Evolutionary conservation across 1,284 basidiomycete genomes (phyloP).

Genomic region (Leccinum variabile): DNA sequence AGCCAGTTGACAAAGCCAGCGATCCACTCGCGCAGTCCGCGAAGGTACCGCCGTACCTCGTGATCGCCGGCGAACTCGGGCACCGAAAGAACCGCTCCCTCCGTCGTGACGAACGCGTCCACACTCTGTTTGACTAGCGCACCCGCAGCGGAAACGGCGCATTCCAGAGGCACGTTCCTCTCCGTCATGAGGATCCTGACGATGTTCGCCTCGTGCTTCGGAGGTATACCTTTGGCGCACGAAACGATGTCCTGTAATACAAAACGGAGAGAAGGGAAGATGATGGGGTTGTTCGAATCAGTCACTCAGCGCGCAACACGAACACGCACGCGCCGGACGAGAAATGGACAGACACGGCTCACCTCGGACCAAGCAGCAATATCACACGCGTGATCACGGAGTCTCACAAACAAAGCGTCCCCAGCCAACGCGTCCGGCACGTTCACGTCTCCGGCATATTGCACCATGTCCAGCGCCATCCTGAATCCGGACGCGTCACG

Average conservation of each 20-base stretch:
- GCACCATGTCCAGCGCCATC: slow-evolving; percentile 53
- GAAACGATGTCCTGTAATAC: slow-evolving; percentile 31
- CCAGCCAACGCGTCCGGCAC: slow-evolving; percentile 38
- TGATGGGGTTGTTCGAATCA: neutral
- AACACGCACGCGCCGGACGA: neutral
- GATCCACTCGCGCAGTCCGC: slow-evolving; percentile 51
- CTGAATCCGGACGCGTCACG: slow-evolving; percentile 49
- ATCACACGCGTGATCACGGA: slow-evolving; percentile 31
- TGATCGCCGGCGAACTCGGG: slow-evolving; percentile 15
- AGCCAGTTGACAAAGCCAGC: slow-evolving; percentile 56
- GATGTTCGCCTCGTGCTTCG: slow-evolving; percentile 17
- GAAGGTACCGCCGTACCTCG: slow-evolving; percentile 44
- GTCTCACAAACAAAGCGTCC: slow-evolving; percentile 21
- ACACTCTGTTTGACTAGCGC: slow-evolving; percentile 30
- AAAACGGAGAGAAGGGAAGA: neutral
- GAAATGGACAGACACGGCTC: neutral
- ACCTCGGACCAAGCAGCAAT: slow-evolving; percentile 36
- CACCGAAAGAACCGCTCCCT: slow-evolving; percentile 20
- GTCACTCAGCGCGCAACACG: neutral
- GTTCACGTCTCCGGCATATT: slow-evolving; percentile 50
- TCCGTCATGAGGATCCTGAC: slow-evolving; percentile 32
- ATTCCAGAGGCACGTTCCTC: slow-evolving; percentile 25
- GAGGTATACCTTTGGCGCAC: slow-evolving; percentile 28
- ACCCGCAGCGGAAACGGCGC: slow-evolving; percentile 25
- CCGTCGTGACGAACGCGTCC: slow-evolving; percentile 30